These are phyloP conservation scores for Periconia sp. DNA, from an alignment of 2,329 filamentous ascomycete species.

Conservation along the genomic window DNA sequence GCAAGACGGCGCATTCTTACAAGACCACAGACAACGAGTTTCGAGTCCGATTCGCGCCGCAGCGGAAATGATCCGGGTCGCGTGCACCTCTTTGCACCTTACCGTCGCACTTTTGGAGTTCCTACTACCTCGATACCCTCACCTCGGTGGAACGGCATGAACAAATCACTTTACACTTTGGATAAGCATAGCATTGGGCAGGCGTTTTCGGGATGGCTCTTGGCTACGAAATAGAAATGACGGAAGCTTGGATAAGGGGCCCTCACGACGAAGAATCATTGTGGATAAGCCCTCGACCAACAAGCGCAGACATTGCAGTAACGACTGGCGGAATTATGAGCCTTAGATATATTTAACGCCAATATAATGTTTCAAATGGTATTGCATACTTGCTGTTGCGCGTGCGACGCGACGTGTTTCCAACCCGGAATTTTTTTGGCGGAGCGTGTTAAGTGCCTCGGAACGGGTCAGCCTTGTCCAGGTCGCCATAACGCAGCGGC, in stretches of 20 bases:
- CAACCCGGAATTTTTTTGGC: neutral
- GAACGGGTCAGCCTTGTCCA: neutral
- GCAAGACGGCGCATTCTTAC: conserved; percentile 8
- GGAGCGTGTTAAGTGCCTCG: neutral
- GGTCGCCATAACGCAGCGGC: neutral
- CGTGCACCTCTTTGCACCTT: conserved; percentile 17
- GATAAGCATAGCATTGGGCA: conserved; percentile 41
- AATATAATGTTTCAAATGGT: conserved; percentile 14
- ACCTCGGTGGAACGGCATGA: conserved; percentile 26
- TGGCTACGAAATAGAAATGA: conserved; percentile 3
- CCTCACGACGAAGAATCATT: neutral
- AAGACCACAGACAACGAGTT: conserved; percentile 53
- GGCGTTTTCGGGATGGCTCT: conserved; percentile 31
- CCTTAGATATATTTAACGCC: neutral
- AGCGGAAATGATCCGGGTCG: conserved; percentile 32
- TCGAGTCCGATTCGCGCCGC: conserved; percentile 51
- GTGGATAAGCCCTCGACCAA: conserved; percentile 1
- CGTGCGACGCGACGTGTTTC: neutral
- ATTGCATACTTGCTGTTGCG: neutral
- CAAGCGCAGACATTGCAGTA: neutral
- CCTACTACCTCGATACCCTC: conserved; percentile 45
- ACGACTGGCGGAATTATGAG: neutral
- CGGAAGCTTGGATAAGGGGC: conserved; percentile 1
- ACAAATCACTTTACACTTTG: conserved; percentile 26
- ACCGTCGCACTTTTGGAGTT: conserved; percentile 36